Base-by-base conservation (phyloP, 805 yeast genomes). In the Candida odintsovae region DNA sequence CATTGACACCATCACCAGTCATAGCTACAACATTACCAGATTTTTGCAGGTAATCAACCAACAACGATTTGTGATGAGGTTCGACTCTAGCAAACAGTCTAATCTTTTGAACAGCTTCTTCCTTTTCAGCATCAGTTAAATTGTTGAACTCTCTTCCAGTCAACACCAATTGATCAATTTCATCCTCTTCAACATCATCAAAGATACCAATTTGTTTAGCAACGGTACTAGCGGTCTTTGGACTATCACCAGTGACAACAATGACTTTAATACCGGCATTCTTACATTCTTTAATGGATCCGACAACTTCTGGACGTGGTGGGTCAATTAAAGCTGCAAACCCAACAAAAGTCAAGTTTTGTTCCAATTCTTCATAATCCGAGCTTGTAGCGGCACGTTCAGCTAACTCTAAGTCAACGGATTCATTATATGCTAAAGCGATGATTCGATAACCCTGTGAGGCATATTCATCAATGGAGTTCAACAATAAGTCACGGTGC, bases 1-100 rank as follows among this genome's bases (percentile, higher is more conserved):
- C 84, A 59, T 79, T 79, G 33, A 79, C 83, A 49, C 84, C 84
- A 59, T 79, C 84, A 39, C 82, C 82, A 10, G 80, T 76, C 85
- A 79, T 79, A 19, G 82, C 85, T 42, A 78, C 82, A 55, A 75
- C 72, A 48, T 76, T 78, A 15, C 78, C 75, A 15, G 65, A 52
- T 40, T 64, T 58, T 47, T 71, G 75, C 36, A 68, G 53, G 15
- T 72, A 74, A 40, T 75, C 79, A 42, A 77, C 78, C 63, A 77
- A 69, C 39, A 75, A 55, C 15, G 72, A 74, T 59, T 78, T 77
- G 40, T 80, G 80, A 44, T 65, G 67, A 7, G 83, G 82, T 40
- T 80, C 81, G 50, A 80, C 78, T 47, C 83, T 67, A 7, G 82
- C 80, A 59, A 77, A 73, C 35, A 69, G 40, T 31, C 71, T 73